Conservation (phyloP, 78 protist species). For the Dictyostelium purpureum region DNA sequence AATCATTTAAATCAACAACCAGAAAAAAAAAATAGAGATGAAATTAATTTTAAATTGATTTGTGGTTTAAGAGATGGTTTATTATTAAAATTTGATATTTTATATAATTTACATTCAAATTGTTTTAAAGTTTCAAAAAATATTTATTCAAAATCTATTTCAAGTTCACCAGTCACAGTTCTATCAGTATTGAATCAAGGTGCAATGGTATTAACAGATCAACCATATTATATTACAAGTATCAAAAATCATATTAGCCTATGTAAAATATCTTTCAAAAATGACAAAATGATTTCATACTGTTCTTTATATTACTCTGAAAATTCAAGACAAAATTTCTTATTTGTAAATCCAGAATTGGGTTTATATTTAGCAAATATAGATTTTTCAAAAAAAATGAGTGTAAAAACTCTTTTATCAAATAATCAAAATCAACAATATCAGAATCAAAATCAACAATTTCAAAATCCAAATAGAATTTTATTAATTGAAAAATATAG, state of each 20-base stretch:
- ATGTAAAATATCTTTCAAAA: conserved; percentile 1
- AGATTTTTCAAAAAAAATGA: background rate
- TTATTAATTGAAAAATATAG: background rate
- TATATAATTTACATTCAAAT: background rate
- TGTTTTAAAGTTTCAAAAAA: background rate
- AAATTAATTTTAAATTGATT: background rate
- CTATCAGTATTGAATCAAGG: background rate
- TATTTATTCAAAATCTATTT: background rate
- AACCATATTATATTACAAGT: conserved; percentile 24
- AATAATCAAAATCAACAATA: background rate
- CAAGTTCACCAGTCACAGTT: conserved; percentile 16
- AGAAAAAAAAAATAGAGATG: too few species aligned
- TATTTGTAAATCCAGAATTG: background rate
- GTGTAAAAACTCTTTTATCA: background rate
- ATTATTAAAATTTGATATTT: conserved; percentile 27
- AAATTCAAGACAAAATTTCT: background rate
- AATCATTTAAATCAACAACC: background rate
- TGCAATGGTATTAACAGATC: background rate
- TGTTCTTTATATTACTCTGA: background rate
- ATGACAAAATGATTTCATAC: background rate
- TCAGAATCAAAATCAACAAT: background rate
- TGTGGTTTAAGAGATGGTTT: conserved; percentile 43
- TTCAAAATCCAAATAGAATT: conserved; percentile 43
- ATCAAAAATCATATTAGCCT: conserved; percentile 15
- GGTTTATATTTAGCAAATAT: background rate